Evolutionary conservation across 176 grass and related monocot species (phyloP), one percentile per base, ranked within the genome.

Genomic region (Canna indica): DNA sequence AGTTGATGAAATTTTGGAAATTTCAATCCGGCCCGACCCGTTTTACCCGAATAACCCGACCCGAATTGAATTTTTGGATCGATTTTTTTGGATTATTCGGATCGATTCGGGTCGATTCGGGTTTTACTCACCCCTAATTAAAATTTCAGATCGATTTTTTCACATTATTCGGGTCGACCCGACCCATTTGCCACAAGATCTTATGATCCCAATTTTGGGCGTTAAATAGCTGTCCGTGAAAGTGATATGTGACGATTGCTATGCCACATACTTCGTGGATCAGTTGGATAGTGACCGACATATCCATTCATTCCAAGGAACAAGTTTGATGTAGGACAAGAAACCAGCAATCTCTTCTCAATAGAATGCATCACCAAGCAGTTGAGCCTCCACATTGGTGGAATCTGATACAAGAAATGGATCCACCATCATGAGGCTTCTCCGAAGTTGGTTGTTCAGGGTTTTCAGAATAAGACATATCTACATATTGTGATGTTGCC

Each of bases 241-340:
- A 86, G 63, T 65, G 84, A 93, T 75, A 86, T 83, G 76, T 84
- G 77, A 20, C 84, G 82, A 63, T 81, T 89, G 17, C 84, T 86
- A 79, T 88, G 84, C 64, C 63, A 83, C 36, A 57, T 82, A 18
- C 86, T 90, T 82, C 95, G 90, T n/a, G 82, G 90, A 57, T 80
- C 95, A 83, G 89, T 99, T 64, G 90, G 90, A 77, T 64, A 5
- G 72, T 77, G 77, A 72, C 80, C 78, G 35, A 82, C 48, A 75
- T 65, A 44, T 20, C 70, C 85, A 83, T 83, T 85, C 77, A 91
- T 73, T 81, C 83, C 85, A 60, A 76, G 67, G 28, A 88, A 74
- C 77, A 91, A 73, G 56, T 83, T 80, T 66, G 88, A 85, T 73
- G 74, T 45, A 61, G 48, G 68, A 7, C 64, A 75, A 57, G 45